Percentiles rank a stretch among this genome's conserved stretches.
Conservation (phyloP, 176 grass and related monocot species). For the Pontederia crassipes region DNA sequence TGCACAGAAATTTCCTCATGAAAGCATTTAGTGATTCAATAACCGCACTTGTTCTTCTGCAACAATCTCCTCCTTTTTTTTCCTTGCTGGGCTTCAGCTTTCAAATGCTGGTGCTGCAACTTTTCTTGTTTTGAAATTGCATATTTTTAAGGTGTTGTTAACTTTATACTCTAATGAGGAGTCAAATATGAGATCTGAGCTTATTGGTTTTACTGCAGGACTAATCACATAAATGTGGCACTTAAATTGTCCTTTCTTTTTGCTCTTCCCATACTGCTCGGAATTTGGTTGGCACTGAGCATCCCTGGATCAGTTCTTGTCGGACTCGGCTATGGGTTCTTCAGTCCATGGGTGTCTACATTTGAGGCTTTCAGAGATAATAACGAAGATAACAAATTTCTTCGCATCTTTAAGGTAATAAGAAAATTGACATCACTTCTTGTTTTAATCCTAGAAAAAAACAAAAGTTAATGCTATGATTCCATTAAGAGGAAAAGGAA, state of each 20-base stretch:
- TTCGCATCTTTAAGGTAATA: constrained; percentile 66
- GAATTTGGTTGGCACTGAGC: constrained; percentile 60
- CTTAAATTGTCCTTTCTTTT: constrained; percentile 55
- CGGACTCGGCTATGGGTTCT: constrained; percentile 77
- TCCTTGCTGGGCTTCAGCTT: too few relatives aligned
- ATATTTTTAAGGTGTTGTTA: background rate
- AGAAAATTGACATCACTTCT: background rate
- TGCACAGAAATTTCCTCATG: too few relatives aligned
- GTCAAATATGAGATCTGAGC: background rate
- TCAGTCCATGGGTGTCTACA: constrained; percentile 88
- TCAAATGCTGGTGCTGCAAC: too few relatives aligned
- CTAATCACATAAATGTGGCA: constrained; percentile 50
- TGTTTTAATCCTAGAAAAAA: background rate
- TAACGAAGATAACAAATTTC: constrained; percentile 54
- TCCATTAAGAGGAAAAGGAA: background rate
- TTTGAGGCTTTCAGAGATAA: constrained; percentile 93
- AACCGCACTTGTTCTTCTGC: too few relatives aligned
- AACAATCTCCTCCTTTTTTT: too few relatives aligned
- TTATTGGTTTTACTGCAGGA: constrained; percentile 35
- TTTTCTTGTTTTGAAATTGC: too few relatives aligned
- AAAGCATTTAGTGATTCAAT: too few relatives aligned
- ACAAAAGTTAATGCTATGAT: background rate
- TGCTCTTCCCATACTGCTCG: constrained; percentile 58
- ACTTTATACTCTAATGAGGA: background rate
- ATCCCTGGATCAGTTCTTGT: constrained; percentile 72